phyloP scores from a whole-genome alignment of 2,329 filamentous ascomycete species.

The Xylaria sp. region DNA sequence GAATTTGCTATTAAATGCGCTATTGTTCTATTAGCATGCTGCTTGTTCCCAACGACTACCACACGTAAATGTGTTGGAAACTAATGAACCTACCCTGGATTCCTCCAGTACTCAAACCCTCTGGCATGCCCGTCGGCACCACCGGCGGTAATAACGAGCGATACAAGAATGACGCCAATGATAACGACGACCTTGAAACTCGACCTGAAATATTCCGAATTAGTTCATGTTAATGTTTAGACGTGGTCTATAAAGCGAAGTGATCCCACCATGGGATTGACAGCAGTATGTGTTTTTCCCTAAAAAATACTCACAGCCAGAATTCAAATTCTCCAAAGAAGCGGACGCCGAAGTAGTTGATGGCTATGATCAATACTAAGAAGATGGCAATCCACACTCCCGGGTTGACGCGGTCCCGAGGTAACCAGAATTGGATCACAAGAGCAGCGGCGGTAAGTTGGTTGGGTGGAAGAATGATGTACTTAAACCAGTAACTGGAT shows the following conservation, averaged over 20 bases:
- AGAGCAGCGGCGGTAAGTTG: conserved; percentile 84
- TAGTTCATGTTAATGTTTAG: conserved; percentile 3
- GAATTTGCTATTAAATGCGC: conserved; percentile 65
- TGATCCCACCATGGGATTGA: neutral
- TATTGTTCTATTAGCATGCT: conserved; percentile 21
- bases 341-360: conserved; percentile 77
- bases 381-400: conserved; percentile 83
- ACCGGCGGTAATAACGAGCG: conserved; percentile 71
- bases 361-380: conserved; percentile 69
- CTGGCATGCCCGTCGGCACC: conserved; percentile 71
- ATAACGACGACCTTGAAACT: conserved; percentile 77
- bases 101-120: conserved; percentile 74
- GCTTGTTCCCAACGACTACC: neutral
- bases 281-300: neutral
- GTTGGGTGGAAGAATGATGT: conserved; percentile 87
- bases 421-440: conserved; percentile 82
- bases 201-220: conserved; percentile 47
- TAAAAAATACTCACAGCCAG: conserved; percentile 56
- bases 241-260: neutral
- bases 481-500: conserved; percentile 74
- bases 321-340: conserved; percentile 76
- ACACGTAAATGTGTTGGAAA: neutral
- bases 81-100: conserved; percentile 62
- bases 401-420: conserved; percentile 73
- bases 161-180: conserved; percentile 72